Base-by-base conservation (phyloP, 345 rosid genomes). In the Aquilaria sinensis region DNA sequence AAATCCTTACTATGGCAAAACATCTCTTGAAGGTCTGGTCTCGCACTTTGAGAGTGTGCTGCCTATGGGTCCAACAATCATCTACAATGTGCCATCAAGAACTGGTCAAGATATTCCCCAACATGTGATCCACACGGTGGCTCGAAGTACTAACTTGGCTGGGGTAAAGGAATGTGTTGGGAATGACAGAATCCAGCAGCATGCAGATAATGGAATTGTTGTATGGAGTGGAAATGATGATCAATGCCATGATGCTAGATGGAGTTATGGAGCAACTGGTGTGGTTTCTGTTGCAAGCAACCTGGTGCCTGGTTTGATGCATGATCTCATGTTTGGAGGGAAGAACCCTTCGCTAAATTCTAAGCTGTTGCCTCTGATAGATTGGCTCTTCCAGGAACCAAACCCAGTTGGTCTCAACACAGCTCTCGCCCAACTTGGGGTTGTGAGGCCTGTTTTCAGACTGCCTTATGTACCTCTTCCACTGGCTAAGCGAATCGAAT, bases 161-260 rank as follows among this genome's bases (percentile, higher is more conserved):
- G 95, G 96, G 45, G 67, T 88, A 5, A 93, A 86, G 74, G 96
- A 90, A 67, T 88, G 97, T 45, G 78, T 79, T 12, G 96, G 97
- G 2, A 75, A 90, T 69, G 80, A 80, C 49, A 76, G 96, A 52
- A 80, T 88, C 29, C 78, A 77, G 63, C 81, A 77, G 60, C 84
- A 88, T 53, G 81, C 89, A 34, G 74, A 70, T 34, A 78, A 83
- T 10, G 90, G 89, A 29, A 75, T 90, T 46, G 86, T 84, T 14
- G 95, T 88, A 56, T 88, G 97, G 97, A 86, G 84, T 58, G 95
- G 96, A 37, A 90, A 90, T 15, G 97, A 90, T 62, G 94, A 88
- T 60, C 73, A 93, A 71, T 88, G 94, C 53, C 97, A 90, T 67
- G 96, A 90, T 72, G 78, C 96, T 15, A 79, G 92, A 67, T 90